Conservation (phyloP, 2,329 filamentous ascomycete species). For the Trichoderma koningiopsis region DNA sequence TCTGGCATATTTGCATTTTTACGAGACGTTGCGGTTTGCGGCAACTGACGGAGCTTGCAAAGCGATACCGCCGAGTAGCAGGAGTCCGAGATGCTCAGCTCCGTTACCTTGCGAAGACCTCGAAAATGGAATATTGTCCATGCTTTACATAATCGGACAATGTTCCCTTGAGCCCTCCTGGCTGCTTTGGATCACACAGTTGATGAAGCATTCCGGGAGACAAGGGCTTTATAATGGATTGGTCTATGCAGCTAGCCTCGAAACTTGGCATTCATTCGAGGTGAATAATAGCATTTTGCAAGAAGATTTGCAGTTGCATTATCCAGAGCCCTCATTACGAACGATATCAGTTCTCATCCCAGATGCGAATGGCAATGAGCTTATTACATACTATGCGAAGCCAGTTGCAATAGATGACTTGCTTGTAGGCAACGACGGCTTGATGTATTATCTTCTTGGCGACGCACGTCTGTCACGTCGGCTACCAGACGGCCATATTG, state of each 20-base stretch:
- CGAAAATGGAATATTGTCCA: neutral
- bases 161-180: neutral
- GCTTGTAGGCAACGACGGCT: neutral
- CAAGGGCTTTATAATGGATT: constrained; percentile 9
- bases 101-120: constrained; percentile 2
- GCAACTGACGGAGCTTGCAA: neutral
- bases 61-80: neutral
- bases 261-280: constrained; percentile 14
- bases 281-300: neutral
- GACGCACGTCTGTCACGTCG: neutral
- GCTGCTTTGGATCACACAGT: constrained; percentile 8
- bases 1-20: neutral
- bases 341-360: constrained; percentile 3
- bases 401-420: neutral
- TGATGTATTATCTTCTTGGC: constrained; percentile 10
- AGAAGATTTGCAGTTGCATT: neutral
- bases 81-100: neutral
- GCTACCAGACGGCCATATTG: neutral
- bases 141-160: constrained; percentile 15
- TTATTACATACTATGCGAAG: neutral
- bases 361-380: neutral
- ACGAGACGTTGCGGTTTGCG: neutral
- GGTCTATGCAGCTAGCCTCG: constrained; percentile 1
- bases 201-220: neutral
- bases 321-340: neutral